These are phyloP conservation scores for Rhodotorula kratochvilovae DNA, from an alignment of 768 basidiomycete genomes.

Conservation along the genomic window DNA sequence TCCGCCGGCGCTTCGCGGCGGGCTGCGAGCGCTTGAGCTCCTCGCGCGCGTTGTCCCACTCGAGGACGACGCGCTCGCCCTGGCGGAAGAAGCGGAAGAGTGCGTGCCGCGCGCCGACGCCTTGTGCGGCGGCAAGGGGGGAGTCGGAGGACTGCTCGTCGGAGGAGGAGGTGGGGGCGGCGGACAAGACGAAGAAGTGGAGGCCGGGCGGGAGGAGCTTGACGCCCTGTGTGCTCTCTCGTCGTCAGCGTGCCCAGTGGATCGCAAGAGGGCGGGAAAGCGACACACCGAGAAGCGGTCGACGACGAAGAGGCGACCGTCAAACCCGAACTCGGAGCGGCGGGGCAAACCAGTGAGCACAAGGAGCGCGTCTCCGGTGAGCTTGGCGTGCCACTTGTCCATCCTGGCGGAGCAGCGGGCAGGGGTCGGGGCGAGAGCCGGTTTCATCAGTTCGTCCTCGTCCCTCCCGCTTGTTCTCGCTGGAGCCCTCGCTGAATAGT, in stretches of 20 bases:
- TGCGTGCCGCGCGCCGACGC: conserved; percentile 45
- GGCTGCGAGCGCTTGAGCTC: conserved; percentile 30
- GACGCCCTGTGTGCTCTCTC: conserved; percentile 43
- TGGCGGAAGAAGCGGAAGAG: conserved; percentile 41
- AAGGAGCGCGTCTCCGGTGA: conserved; percentile 32
- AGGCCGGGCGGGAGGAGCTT: conserved; percentile 50
- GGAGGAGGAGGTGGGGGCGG: conserved; percentile 29
- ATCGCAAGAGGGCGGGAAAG: neutral
- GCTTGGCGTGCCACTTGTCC: neutral
- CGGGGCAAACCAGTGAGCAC: conserved; percentile 45
- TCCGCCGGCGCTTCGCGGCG: conserved; percentile 3
- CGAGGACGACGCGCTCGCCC: conserved; percentile 39
- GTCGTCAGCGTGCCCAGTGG: neutral
- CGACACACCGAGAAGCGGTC: conserved; percentile 21
- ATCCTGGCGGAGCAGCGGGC: neutral
- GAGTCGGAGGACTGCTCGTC: neutral
- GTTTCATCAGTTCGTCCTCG: neutral
- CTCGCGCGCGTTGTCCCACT: conserved; percentile 44
- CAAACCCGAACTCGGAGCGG: conserved; percentile 49
- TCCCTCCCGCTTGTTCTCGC: neutral
- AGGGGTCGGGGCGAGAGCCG: neutral
- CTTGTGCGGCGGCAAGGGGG: conserved; percentile 2
- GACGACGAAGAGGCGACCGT: conserved; percentile 43
- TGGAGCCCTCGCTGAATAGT: no score
- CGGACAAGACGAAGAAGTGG: conserved; percentile 48